These are phyloP conservation scores for Pyricularia pennisetigena DNA, from an alignment of 2,329 filamentous ascomycete species.

Conservation along the genomic window DNA sequence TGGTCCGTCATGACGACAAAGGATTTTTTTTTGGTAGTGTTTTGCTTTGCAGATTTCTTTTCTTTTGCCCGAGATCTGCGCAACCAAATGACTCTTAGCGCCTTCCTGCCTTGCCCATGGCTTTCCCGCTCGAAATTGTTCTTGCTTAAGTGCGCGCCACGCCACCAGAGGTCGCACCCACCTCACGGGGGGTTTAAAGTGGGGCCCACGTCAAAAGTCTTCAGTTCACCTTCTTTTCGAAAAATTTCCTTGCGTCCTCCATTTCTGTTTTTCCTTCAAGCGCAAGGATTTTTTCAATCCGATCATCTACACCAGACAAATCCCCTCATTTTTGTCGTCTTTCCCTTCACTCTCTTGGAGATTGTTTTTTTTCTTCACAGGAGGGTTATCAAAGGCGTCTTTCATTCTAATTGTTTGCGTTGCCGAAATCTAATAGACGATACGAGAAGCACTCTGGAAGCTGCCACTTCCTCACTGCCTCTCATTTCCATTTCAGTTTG, in stretches of 20 bases:
- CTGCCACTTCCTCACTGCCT: conserved; percentile 4
- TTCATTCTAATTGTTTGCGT: conserved; percentile 14
- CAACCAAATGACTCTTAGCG: background rate
- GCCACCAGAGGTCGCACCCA: background rate
- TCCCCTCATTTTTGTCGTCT: conserved; percentile 21
- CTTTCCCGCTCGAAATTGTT: background rate
- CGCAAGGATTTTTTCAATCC: conserved; percentile 20
- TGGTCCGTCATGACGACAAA: background rate
- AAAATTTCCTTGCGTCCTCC: conserved; percentile 7
- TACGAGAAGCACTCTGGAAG: conserved; percentile 5
- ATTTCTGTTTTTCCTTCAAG: conserved; percentile 12
- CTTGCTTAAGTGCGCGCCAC: conserved; percentile 1
- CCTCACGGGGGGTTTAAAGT: conserved; percentile 1
- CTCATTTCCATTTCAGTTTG: conserved; percentile 1
- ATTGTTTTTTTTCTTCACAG: conserved; percentile 26
- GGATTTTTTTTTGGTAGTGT: background rate
- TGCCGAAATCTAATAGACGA: conserved; percentile 5
- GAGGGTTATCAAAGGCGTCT: conserved; percentile 27
- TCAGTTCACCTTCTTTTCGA: conserved; percentile 11
- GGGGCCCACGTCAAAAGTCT: conserved; percentile 11
- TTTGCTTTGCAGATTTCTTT: background rate
- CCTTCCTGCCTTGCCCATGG: background rate
- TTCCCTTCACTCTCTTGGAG: conserved; percentile 34
- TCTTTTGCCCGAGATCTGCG: background rate
- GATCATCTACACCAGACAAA: conserved; percentile 13